Evolutionary conservation across 2,329 filamentous ascomycete species (phyloP).

Genomic region (Cladosporium sp.): DNA sequence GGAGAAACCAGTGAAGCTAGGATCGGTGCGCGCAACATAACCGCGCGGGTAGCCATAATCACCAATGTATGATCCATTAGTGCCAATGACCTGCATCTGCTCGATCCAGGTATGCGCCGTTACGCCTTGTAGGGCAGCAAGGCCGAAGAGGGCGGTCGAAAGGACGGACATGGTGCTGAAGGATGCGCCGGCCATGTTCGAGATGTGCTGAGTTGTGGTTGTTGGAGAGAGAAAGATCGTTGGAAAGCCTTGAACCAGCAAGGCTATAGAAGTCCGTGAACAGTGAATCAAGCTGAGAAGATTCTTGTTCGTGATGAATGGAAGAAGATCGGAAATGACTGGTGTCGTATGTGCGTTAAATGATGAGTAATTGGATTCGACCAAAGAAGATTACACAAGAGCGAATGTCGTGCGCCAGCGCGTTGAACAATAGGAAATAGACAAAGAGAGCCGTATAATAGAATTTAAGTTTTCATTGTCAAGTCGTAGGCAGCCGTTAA

Average conservation of each 20-base stretch:
- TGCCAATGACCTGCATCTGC: constrained; percentile 64
- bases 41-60: constrained; percentile 70
- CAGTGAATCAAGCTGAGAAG: not conserved
- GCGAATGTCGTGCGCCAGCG: constrained; percentile 12
- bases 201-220: not conserved
- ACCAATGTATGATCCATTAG: constrained; percentile 70
- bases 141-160: not conserved
- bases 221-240: not conserved
- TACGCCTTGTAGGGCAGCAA: constrained; percentile 11
- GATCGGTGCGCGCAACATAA: constrained; percentile 55
- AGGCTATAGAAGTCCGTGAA: not conserved
- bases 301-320: not conserved
- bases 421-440: constrained; percentile 7
- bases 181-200: not conserved
- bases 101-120: constrained; percentile 80
- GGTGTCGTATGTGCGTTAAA: constrained; percentile 2
- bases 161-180: not conserved
- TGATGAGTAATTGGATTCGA: not conserved
- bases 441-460: constrained; percentile 7
- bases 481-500: not conserved
- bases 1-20: constrained; percentile 54
- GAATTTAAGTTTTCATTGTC: constrained; percentile 5
- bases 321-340: not conserved
- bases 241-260: constrained; percentile 8
- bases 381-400: constrained; percentile 5